phyloP scores from a whole-genome alignment of 306 rosid genomes.

The Cucumis cinereus region DNA sequence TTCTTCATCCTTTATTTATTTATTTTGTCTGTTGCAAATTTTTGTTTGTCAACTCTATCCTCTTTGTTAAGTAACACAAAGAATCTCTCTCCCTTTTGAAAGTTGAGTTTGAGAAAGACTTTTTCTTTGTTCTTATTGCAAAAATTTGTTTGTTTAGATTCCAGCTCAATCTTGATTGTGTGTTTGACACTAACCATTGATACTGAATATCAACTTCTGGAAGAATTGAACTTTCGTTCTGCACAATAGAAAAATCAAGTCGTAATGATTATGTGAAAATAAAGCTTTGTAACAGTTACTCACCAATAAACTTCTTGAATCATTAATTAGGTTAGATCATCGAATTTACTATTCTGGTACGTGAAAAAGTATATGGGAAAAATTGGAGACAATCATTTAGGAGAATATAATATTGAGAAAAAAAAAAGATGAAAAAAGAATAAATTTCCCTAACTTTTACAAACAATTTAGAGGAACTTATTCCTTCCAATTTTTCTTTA shows the following conservation, averaged over 20 bases:
- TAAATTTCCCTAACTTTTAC: not conserved
- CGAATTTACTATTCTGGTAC: too few relatives aligned
- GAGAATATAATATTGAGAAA: not conserved
- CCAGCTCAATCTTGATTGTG: not conserved
- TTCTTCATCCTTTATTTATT: not conserved
- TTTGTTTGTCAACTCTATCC: not conserved
- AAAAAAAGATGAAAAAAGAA: not conserved
- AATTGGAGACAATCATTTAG: too few relatives aligned
- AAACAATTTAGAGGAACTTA: not conserved
- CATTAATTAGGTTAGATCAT: too few relatives aligned
- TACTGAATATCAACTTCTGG: too few relatives aligned
- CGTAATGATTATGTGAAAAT: too few relatives aligned
- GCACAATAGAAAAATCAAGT: too few relatives aligned
- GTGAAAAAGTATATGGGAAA: too few relatives aligned
- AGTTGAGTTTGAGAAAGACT: not conserved
- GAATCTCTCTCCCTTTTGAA: not conserved
- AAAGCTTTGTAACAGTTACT: too few relatives aligned
- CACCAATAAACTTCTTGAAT: too few relatives aligned
- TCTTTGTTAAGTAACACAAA: not conserved
- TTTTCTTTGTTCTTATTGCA: not conserved
- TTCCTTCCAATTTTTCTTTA: not conserved
- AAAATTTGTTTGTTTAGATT: not conserved
- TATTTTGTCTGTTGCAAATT: not conserved
- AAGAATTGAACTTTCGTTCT: too few relatives aligned
- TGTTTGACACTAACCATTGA: too few relatives aligned